Base-by-base conservation (phyloP, 2,329 filamentous ascomycete species). In the Fonsecaea multimorphosa region DNA sequence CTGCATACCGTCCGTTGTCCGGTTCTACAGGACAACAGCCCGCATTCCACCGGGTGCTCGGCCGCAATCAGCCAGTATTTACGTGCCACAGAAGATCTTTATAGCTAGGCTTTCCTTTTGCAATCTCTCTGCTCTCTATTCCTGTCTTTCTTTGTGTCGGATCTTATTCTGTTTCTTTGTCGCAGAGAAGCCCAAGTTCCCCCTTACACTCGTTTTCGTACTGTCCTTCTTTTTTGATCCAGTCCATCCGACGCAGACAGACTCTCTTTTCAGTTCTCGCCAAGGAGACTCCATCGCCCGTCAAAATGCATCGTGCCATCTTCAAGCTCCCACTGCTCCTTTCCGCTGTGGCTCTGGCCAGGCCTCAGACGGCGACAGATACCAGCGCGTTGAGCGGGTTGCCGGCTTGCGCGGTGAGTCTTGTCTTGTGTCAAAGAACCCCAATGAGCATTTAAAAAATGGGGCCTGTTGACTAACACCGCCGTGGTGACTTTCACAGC, bases 351-450 rank as follows among this genome's bases (percentile, higher is more conserved):
- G 60, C 62, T 4, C 51, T 65, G 6, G 67, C 63, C 22, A 60
- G n/a, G 16, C 64, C 65, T n/a, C 67, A 69, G 29, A 38, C 61
- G n/a, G 29, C 40, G 9, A 32, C 29, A 8, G 59, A 62, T 27
- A 59, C 59, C 11, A 61, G 62, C 12, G 59, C 58, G 11, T 52
- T 69, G 31, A 62, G 53, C n/a, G 62, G 58, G 19, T 53, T 69
- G 12, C 67, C 67, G 19, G 58, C 62, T n/a, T 69, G 67, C 57
- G 67, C 65, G 36, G 67, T 69, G 61, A 67, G 67, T 68, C 9
- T n/a, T 52, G 29, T 31, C 8, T 8, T 31, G 29, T 19, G 22
- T 40, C 24, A 19, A 49, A 24, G 8, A 11, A 9, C 16, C 22
- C 58, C 1, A 22, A 38, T 27, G 7, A 31, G 29, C 29, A 31